These are phyloP conservation scores for Wickerhamiella musiphila DNA, from an alignment of 805 yeast genomes.

Conservation along the genomic window DNA sequence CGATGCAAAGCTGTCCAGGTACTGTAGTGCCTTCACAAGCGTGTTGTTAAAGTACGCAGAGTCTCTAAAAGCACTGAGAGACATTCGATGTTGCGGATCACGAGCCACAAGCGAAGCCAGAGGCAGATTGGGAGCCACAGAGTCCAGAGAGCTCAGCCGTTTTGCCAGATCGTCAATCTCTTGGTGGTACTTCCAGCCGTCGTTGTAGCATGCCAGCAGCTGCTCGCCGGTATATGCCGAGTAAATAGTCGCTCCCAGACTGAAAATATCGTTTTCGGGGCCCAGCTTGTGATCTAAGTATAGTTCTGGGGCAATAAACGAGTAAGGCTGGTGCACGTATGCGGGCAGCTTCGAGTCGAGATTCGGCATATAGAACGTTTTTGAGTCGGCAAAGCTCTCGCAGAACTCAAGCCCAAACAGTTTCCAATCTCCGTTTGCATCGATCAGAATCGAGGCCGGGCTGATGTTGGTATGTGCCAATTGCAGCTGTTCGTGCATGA, in stretches of 20 bases:
- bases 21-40: constrained; percentile 59
- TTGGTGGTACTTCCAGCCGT: constrained; percentile 31
- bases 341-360: constrained; percentile 59
- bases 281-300: constrained; percentile 46
- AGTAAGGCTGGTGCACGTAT: constrained; percentile 51
- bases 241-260: constrained; percentile 62
- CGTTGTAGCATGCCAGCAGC: constrained; percentile 32
- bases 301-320: constrained; percentile 74
- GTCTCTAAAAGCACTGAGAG: constrained; percentile 50
- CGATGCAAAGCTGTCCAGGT: constrained; percentile 69
- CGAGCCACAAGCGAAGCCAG: constrained; percentile 25
- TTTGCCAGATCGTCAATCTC: constrained; percentile 27
- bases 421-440: constrained; percentile 82
- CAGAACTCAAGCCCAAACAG: constrained; percentile 52
- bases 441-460: constrained; percentile 63
- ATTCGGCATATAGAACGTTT: constrained; percentile 50
- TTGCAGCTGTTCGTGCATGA: constrained; percentile 61
- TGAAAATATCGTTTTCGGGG: constrained; percentile 63
- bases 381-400: constrained; percentile 32
- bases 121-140: constrained; percentile 16
- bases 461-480: constrained; percentile 61
- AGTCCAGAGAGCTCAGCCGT: constrained; percentile 23
- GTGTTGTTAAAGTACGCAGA: constrained; percentile 70
- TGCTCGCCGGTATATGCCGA: constrained; percentile 41
- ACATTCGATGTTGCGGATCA: constrained; percentile 37